Conservation (phyloP, 257 asterid species). For the Cordia subcordata region DNA sequence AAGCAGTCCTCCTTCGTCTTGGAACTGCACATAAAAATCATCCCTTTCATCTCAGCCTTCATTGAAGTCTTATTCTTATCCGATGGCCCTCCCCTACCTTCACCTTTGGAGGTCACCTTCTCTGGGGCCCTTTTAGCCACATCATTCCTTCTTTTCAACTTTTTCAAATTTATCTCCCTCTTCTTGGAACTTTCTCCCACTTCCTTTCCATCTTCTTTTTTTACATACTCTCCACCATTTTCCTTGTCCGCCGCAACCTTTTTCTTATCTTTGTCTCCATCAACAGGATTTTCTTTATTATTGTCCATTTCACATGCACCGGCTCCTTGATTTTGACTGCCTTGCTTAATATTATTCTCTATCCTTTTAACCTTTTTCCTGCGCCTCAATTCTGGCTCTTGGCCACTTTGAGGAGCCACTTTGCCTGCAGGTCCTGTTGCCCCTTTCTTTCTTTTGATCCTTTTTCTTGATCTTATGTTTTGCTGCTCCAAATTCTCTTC, state of each 20-base stretch:
- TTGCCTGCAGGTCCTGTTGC: background rate
- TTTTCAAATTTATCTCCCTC: slow-evolving; percentile 26
- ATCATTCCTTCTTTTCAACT: slow-evolving; percentile 20
- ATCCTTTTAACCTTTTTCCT: background rate
- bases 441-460: background rate
- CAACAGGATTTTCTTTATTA: slow-evolving; percentile 22
- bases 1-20: slow-evolving; percentile 80
- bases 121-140: slow-evolving; percentile 16
- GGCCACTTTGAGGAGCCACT: background rate
- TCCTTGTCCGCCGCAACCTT: slow-evolving; percentile 17
- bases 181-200: slow-evolving; percentile 33
- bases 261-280: slow-evolving; percentile 26
- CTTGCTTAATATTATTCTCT: background rate
- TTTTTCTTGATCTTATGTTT: background rate
- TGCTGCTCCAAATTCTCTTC: background rate
- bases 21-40: slow-evolving; percentile 93
- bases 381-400: background rate
- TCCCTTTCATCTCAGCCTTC: slow-evolving; percentile 76
- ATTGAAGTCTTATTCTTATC: slow-evolving; percentile 34
- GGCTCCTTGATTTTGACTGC: background rate
- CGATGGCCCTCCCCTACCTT: slow-evolving; percentile 44
- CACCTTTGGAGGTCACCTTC: slow-evolving; percentile 31
- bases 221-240: slow-evolving; percentile 17
- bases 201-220: slow-evolving; percentile 27
- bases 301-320: slow-evolving; percentile 15